Evolutionary conservation across 2,329 filamentous ascomycete species (phyloP), one percentile per base, ranked within the genome.

Genomic region (Rutstroemia sp.): DNA sequence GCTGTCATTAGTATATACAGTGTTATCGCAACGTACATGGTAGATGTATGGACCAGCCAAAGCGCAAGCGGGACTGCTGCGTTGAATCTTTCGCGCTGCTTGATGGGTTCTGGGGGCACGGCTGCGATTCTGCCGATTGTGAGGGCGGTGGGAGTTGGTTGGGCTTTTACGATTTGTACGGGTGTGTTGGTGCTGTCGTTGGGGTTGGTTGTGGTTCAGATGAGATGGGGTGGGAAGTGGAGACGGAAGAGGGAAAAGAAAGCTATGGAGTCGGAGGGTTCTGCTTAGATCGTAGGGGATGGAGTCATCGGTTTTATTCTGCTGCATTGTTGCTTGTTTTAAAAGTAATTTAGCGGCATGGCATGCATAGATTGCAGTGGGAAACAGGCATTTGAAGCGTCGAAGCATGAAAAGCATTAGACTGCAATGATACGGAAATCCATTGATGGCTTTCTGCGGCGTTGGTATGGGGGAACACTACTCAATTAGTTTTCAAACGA

Each of bases 141-240:
- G 16, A 65, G 67, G 57, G 58, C 23, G 3, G 63, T 66, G 37
- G 65, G 64, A 1, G 57, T 59, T 21, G 66, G 65, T 3, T 66
- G 64, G 64, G 61, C 63, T 16, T 64, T 64, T 48, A 64, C 64
- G 9, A 27, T 65, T 3, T 38, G 62, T 19, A 56, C 57, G 23
- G 63, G 58, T 5, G 39, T 65, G 14, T 50, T 81, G n/a, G 73
- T 74, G 37, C 53, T 75, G 0, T 57, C 73, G 0, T 70, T 72
- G 3, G 65, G 70, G 14, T 70, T 76, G 1, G 62, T 59, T 76
- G 48, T 61, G 72, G n/a, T 62, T 48, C 73, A 27, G 41, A 60
- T 65, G 48, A 45, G 27, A 37, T 56, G 49, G n/a, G 63, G 78
- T 0, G 63, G 72, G 16, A 66, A 63, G 51, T 80, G 76, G 76